A percentile compares a stretch with the other conserved stretches of the same genome.
Conservation (phyloP, 2,329 filamentous ascomycete genomes). For the Bipolaris victoriae region DNA sequence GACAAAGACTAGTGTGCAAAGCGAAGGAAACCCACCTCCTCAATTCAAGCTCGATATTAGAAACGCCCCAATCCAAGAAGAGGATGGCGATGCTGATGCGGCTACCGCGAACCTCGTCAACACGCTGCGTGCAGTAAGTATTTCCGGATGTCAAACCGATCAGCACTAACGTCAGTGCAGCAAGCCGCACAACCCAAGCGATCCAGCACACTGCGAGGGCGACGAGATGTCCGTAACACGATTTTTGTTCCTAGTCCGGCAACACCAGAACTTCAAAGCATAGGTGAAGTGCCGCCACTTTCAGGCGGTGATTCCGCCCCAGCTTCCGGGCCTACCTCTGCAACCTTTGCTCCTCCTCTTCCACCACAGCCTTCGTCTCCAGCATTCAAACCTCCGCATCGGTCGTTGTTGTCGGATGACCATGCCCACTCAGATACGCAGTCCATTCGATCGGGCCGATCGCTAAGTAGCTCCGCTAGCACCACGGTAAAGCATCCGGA, state of each 20-base stretch:
- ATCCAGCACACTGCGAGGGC: constrained; percentile 79
- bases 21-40: constrained; percentile 46
- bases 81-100: constrained; percentile 74
- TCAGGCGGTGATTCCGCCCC: constrained; percentile 32
- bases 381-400: constrained; percentile 44
- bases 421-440: constrained; percentile 80
- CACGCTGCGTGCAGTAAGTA: constrained; percentile 65
- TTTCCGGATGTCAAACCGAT: not conserved
- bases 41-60: constrained; percentile 81
- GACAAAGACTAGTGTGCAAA: constrained; percentile 20
- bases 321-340: constrained; percentile 19
- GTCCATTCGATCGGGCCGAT: constrained; percentile 88
- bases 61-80: constrained; percentile 77
- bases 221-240: constrained; percentile 90
- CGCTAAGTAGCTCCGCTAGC: constrained; percentile 71
- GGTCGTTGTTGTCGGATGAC: constrained; percentile 53
- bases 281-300: constrained; percentile 42
- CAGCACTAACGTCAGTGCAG: constrained; percentile 47
- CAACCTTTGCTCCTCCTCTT: constrained; percentile 27
- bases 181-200: constrained; percentile 61
- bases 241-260: constrained; percentile 71
- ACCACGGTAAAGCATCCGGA: constrained; percentile 76
- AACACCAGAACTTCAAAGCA: constrained; percentile 47
- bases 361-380: constrained; percentile 44
- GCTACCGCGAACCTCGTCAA: constrained; percentile 78